Evolutionary conservation across 345 rosid genomes (phyloP).

Genomic region (Barbarea vulgaris): DNA sequence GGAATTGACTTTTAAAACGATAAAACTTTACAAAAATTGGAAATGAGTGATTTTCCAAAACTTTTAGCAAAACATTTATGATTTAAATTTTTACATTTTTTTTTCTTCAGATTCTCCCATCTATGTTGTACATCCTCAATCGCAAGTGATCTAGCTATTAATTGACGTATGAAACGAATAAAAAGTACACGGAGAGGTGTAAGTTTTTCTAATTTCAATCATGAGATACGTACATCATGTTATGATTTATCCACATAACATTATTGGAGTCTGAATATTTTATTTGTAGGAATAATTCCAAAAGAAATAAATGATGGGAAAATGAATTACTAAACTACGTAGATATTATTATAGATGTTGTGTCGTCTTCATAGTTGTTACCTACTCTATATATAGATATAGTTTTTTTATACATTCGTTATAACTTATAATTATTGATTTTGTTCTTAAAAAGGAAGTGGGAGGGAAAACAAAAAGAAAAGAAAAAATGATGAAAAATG

Average conservation of each 20-base stretch:
- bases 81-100: no score
- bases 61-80: not conserved
- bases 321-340: not conserved
- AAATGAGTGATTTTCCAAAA: not conserved
- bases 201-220: slow-evolving; percentile 13
- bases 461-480: not conserved
- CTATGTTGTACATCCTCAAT: slow-evolving; percentile 3
- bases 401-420: slow-evolving; percentile 9
- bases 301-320: not conserved
- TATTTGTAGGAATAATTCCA: not conserved
- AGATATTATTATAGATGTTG: not conserved
- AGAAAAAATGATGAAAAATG: slow-evolving; percentile 34
- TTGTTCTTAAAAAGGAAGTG: not conserved
- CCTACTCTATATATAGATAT: not conserved
- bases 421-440: slow-evolving; percentile 19
- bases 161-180: slow-evolving; percentile 13
- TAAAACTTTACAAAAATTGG: not conserved
- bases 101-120: not conserved
- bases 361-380: slow-evolving; percentile 36
- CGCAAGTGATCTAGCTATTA: not conserved
- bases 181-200: slow-evolving; percentile 16
- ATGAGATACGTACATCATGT: slow-evolving; percentile 31
- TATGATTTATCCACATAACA: slow-evolving; percentile 22
- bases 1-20: not conserved
- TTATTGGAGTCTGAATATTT: slow-evolving; percentile 6